Percentiles rank a stretch among this genome's conserved stretches.
Conservation (phyloP, 495 filamentous ascomycete species). For the Podospora comata region DNA sequence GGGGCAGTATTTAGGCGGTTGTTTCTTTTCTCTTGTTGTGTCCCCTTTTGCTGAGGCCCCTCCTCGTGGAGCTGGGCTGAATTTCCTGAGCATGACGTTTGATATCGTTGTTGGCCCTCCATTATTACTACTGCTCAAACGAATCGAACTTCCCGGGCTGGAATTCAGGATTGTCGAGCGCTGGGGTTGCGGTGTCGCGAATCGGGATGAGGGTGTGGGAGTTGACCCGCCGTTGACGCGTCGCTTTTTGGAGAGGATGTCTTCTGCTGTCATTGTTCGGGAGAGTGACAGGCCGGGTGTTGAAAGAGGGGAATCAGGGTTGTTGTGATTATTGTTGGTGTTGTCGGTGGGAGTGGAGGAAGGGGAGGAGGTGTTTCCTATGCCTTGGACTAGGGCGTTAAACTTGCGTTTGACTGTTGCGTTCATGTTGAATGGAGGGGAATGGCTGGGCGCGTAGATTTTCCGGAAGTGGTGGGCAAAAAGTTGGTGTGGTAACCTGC, state of each 20-base stretch:
- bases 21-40: background rate
- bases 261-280: constrained; percentile 29
- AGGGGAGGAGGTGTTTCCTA: constrained; percentile 37
- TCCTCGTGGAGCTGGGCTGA: constrained; percentile 17
- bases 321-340: constrained; percentile 10
- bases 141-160: background rate
- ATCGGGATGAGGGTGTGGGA: constrained; percentile 2
- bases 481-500: background rate
- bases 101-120: constrained; percentile 34
- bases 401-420: constrained; percentile 56
- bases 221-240: constrained; percentile 34
- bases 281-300: constrained; percentile 20
- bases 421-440: constrained; percentile 42
- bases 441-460: no score
- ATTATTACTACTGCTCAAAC: background rate
- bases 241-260: constrained; percentile 47
- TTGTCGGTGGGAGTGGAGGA: background rate
- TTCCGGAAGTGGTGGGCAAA: background rate
- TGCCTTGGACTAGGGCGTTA: constrained; percentile 52
- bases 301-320: constrained; percentile 19
- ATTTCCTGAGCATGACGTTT: constrained; percentile 44
- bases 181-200: constrained; percentile 20
- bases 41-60: background rate
- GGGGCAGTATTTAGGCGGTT: constrained; percentile 59
- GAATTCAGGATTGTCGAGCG: background rate